Evolutionary conservation across 176 grass and related monocot genomes (phyloP).

Genomic region (Eleusine indica): DNA sequence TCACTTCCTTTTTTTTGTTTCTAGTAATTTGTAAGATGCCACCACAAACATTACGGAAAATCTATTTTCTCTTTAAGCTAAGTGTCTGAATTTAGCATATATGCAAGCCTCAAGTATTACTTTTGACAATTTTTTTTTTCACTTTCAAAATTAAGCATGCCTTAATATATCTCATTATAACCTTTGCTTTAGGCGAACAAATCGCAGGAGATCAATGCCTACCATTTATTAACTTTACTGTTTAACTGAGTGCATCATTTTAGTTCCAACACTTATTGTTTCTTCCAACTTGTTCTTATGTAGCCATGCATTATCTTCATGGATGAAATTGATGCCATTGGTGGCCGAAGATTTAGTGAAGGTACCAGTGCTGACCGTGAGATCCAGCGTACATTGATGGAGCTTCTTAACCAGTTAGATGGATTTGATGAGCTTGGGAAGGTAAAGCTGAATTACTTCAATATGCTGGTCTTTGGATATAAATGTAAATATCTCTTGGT

Average conservation of each 20-base stretch:
- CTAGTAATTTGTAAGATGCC: neutral
- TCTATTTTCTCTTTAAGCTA: neutral
- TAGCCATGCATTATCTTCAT: conserved; percentile 99
- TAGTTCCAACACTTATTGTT: neutral
- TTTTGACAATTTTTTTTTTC: conserved; percentile 22
- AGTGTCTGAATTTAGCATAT: neutral
- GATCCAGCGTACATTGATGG: conserved; percentile 98
- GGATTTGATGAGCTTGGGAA: conserved; percentile 99
- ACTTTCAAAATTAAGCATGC: neutral
- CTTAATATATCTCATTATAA: neutral
- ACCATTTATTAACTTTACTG: neutral
- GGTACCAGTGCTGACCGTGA: conserved; percentile 98
- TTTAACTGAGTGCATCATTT: neutral
- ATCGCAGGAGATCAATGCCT: neutral
- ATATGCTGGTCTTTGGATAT: conserved; percentile 15
- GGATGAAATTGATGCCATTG: conserved; percentile 99
- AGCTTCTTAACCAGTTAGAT: conserved; percentile 95
- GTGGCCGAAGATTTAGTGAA: conserved; percentile 95
- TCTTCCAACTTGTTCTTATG: conserved; percentile 23
- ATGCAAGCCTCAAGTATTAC: neutral
- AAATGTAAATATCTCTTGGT: neutral
- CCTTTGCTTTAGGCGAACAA: conserved; percentile 17
- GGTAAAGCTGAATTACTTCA: conserved; percentile 48
- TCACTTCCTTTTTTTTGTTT: neutral
- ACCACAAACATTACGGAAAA: neutral